Evolutionary conservation across 495 filamentous ascomycete species (phyloP), one percentile per base, ranked within the genome.

Genomic region (Aspergillus sparsus): DNA sequence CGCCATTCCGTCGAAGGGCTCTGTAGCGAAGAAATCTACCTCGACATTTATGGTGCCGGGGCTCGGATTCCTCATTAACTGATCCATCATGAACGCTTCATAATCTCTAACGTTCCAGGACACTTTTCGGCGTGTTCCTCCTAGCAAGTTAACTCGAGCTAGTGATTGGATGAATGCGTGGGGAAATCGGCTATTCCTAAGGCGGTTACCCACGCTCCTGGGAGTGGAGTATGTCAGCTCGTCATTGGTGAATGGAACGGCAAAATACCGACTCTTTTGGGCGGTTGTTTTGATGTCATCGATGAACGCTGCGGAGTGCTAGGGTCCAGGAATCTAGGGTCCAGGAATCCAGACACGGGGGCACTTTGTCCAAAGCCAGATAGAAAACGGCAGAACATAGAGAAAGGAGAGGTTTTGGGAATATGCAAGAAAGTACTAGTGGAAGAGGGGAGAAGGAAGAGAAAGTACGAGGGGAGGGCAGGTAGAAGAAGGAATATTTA

Each of bases 401-500:
- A 41, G 37, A 41, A 41, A 41, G 37, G 1, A 41, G 37, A 41
- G 37, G 37, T 41, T 41, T 41, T 3, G 37, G 4, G 37, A 41
- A 41, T 41, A 41, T 41, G 37, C 6, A 41, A 41, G 37, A 9
- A 41, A 41, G 7, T 41, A 41, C 37, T 41, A 5, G 37, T 41
- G 37, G 37, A n/a, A 9, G 37, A 41, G 37, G 7, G 37, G 37
- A 41, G 37, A 41, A 41, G 37, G 37, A 41, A 41, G 37, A 41
- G 37, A 41, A 41, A 5, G 37, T 41, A n/a, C 4, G 37, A 41
- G 37, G 37, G 37, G 37, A 41, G 7, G 37, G 37, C 7, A 41
- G 37, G 37, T 41, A 41, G 37, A 41, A 41, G 37, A 41, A 41
- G 37, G 37, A 41, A 41, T 41, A 41, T 41, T 41, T 41, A 41